Base-by-base conservation (phyloP, 2,329 filamentous ascomycete genomes). In the Rhinocladiella similis region DNA sequence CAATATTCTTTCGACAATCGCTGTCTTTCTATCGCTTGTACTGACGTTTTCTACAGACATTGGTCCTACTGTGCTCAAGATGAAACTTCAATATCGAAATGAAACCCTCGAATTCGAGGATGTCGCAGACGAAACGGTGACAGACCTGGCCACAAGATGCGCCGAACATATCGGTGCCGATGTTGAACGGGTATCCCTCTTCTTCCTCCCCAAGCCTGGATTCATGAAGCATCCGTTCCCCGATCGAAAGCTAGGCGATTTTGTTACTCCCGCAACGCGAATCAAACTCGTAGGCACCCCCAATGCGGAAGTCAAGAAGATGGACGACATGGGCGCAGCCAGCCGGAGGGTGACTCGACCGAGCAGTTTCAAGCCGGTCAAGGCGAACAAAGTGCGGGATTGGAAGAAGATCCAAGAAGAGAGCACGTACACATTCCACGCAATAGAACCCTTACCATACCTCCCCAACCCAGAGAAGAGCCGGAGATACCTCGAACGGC, bases 361-460 rank as follows among this genome's bases (percentile, higher is more conserved):
- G n/a, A 48, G 65, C 3, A 69, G 67, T 0, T 55, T 48, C 52
- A 53, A 54, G 47, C 49, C 56, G 9, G 55, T 57, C 39, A 58
- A 61, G 29, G 57, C 63, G 1, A 60, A 61, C 38, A 65, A 64
- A 18, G 54, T 60, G 16, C 61, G 63, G 14, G 67, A 70, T 50
- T 69, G 65, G 64, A 60, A 64, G 36, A 69, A 65, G 56, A 43
- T 63, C 39, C 74, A 78, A 68, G 83, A 84, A n/a, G 82, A 87
- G 56, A 76, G 79, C 18, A 79, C 78, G 57, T 96, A 96, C 75
- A 96, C 89, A 0, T 99, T 99, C 74, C 81, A 87, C 61, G 83
- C 84, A 0, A 78, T 97, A 1, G 82, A 85, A 1, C 89, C 92
- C 0, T 81, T 99, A 0, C 76, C 83, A 0, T 86, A 93, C 66